Base-by-base conservation (phyloP, 2,329 filamentous ascomycete genomes). In the Elsinoe arachidis region DNA sequence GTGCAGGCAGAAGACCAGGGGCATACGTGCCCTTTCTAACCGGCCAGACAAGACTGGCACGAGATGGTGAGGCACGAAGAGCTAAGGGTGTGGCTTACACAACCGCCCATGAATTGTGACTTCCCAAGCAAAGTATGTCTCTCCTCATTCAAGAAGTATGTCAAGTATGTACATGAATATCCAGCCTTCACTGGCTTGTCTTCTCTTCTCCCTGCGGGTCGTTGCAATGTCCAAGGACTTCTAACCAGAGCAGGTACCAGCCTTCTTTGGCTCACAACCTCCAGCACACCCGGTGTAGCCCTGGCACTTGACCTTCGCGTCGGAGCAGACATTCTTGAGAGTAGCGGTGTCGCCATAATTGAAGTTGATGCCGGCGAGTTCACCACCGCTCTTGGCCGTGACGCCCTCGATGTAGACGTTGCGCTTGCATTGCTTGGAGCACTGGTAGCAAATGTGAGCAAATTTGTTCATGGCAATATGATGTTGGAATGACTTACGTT, bases 341-440 rank as follows among this genome's bases (percentile, higher is more conserved):
- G 64, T 70, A 55, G 72, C 72, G 0, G 70, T 75, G 61, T 77
- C 74, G 30, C 74, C 75, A 61, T 74, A 78, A 72, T 79, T 80
- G 58, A 69, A 70, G 70, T 79, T 79, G 67, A 79, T 78, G 47
- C 76, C 76, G 60, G 59, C 74, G 30, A 77, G 70, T 30, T 72
- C 69, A 43, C 69, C 65, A 56, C 77, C 77, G 57, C 72, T 67
- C 47, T 69, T 66, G 60, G 73, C 72, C 43, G 69, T 70, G 59
- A 76, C 68, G 63, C 73, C 73, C 64, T 74, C 68, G 57, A 79
- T 69, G 58, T 76, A 68, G 56, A 77, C 70, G 61, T 72, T 68
- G 58, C 76, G 72, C 35, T 70, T 67, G 57, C 72, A 70, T 55
- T 71, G 69, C 38, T 61, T 67, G 12, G 67, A 68, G 65, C 73